Evolutionary conservation across 139 green algal species (phyloP), one percentile per base, ranked within the genome.

Genomic region (Trebouxia sp.): DNA sequence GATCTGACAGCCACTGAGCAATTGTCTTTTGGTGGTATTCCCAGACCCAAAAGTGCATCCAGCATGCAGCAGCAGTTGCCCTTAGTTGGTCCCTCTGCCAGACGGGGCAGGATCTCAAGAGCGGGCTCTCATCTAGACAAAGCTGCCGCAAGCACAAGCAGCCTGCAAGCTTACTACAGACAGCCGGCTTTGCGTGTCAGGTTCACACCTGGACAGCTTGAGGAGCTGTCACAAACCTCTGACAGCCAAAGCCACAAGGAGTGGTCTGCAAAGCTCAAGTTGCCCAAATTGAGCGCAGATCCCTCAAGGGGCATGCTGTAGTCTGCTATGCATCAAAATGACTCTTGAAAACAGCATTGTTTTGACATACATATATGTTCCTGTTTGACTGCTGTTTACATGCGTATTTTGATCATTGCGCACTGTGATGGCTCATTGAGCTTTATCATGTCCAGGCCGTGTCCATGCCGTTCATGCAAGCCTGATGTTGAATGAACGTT

Each of bases 161-260:
- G 62, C 15, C 28, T 72, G 15, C 62, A 72, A 35, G 62, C 62
- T 3, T 72, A 72, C 62, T 72, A 72, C 14, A 72, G 62, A 15
- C 62, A 72, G 62, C 62, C 62, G 37, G 62, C 62, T 41, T 45
- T 72, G 32, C 37, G 62, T 10, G 62, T 72, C 35, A 72, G 62
- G 62, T 72, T 72, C 15, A 72, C 30, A 1, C 62, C 62, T 28
- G 62, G 62, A 6, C 62, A 72, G 32, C 14, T 72, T 6, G 62
- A 72, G 35, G 62, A 72, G 15, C 20, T 72, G 32, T 72, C 62
- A 28, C 32, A 45, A n/a, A 35, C 32, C 12, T 22, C 37, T 12
- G 32, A 32, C 43, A 35, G 62, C 3, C 62, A 32, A 11, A 72
- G 62, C 32, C 62, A 72, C 28, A 72, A 72, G 35, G 62, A 72